These are phyloP conservation scores for Hawksworthiomyces lignivorus DNA, from an alignment of 2,329 filamentous ascomycete species.

Conservation along the genomic window DNA sequence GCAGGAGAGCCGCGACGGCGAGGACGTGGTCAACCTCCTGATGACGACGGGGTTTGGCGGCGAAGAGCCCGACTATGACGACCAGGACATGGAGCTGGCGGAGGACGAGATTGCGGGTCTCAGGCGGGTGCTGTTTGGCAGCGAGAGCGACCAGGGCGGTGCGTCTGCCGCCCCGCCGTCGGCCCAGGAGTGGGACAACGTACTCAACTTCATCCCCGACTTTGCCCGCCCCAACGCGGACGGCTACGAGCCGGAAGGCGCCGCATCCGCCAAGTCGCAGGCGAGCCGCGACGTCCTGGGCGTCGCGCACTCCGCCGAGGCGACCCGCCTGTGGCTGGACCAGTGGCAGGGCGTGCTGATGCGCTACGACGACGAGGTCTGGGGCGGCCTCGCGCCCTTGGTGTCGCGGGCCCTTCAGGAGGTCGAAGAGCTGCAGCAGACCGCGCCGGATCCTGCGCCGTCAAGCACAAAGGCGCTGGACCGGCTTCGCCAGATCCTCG, in stretches of 20 bases:
- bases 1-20: slow-evolving; percentile 29
- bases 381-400: slow-evolving; percentile 54
- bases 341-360: slow-evolving; percentile 51
- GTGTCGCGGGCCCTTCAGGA: slow-evolving; percentile 50
- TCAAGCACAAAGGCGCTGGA: slow-evolving; percentile 27
- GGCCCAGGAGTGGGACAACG: slow-evolving; percentile 32
- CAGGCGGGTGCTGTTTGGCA: slow-evolving; percentile 30
- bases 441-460: slow-evolving; percentile 11
- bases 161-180: slow-evolving; percentile 11
- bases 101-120: slow-evolving; percentile 26
- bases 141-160: neutral
- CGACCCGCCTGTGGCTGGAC: slow-evolving; percentile 38
- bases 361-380: slow-evolving; percentile 57
- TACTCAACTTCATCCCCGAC: slow-evolving; percentile 44
- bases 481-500: slow-evolving; percentile 32
- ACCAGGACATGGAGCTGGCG: slow-evolving; percentile 18
- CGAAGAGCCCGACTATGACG: slow-evolving; percentile 13
- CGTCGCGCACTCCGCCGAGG: slow-evolving; percentile 28
- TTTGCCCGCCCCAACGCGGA: slow-evolving; percentile 25
- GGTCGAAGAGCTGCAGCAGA: slow-evolving; percentile 35
- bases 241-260: slow-evolving; percentile 14
- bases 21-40: slow-evolving; percentile 32
- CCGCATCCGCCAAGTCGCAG: slow-evolving; percentile 3
- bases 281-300: slow-evolving; percentile 28
- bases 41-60: slow-evolving; percentile 12